Base-by-base conservation (phyloP, 345 rosid genomes). In the Populus euphratica region DNA sequence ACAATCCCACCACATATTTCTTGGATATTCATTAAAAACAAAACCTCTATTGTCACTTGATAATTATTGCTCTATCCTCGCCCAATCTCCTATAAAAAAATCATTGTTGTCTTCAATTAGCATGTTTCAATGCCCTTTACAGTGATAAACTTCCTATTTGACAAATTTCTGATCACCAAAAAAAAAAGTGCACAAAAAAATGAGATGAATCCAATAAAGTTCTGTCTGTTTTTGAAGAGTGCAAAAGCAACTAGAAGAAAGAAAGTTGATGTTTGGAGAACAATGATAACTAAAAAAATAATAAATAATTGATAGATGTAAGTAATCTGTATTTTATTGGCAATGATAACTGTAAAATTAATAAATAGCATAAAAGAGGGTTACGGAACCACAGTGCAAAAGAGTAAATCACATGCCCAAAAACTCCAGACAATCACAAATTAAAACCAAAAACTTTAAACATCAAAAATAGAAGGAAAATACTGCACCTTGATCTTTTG, bases 401-500 rank as follows among this genome's bases (percentile, higher is more conserved):
- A n/a, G 25, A 12, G 47, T 20, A 50, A 52, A 38, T 36, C 6
- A 12, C 7, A n/a, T 31, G 16, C 43, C 50, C 25, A 23, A 47
- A 52, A 29, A 12, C 41, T 59, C 9, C 59, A 47, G 10, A 33
- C 7, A 25, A 36, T 27, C 43, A 47, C 11, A 29, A 44, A 16
- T 39, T 6, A 27, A 69, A 76, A 74, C 17, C 14, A 49, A 43
- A 61, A 67, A 33, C 61, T 59, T 73, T 9, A 68, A 68, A 6
- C 69, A 31, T 38, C 12, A 75, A n/a, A 20, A 79, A 70, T 68
- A 36, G 63, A 67, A 67, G 61, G 21, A 76, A 35, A 76, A 39
- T 4, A 65, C n/a, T 16, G 43, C 83, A 92, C 97, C 93, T 96
- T 88, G 91, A 70, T 86, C 89, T 85, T 89, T 93, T 13, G 72